phyloP scores from a whole-genome alignment of 768 basidiomycete species.

The Rubroboletus satanas region DNA sequence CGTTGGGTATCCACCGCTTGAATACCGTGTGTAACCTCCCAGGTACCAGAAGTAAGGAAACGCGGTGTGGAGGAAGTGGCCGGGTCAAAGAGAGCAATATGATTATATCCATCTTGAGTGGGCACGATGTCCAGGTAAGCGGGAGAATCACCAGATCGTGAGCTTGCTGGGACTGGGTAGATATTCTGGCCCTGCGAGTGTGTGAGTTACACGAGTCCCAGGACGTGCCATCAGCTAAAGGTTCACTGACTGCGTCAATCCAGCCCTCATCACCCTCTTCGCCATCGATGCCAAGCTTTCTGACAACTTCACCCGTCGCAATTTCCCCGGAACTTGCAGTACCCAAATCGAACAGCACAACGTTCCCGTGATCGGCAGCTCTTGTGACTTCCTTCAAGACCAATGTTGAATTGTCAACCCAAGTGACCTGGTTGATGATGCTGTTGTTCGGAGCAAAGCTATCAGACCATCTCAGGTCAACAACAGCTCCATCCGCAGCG shows the following conservation, averaged over 20 bases:
- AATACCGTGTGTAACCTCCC: slow-evolving; percentile 84
- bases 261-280: slow-evolving; percentile 92
- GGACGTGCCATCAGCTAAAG: slow-evolving; percentile 1
- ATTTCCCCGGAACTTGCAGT: slow-evolving; percentile 24
- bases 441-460: slow-evolving; percentile 57
- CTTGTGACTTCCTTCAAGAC: slow-evolving; percentile 87
- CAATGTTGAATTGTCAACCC: slow-evolving; percentile 74
- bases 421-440: slow-evolving; percentile 77
- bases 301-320: slow-evolving; percentile 53
- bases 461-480: slow-evolving; percentile 64
- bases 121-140: slow-evolving; percentile 94
- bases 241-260: slow-evolving; percentile 74
- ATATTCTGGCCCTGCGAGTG: slow-evolving; percentile 57
- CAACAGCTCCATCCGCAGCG: slow-evolving; percentile 40
- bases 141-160: slow-evolving; percentile 41
- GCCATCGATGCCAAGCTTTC: slow-evolving; percentile 75
- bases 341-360: slow-evolving; percentile 68
- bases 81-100: slow-evolving; percentile 88
- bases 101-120: slow-evolving; percentile 76
- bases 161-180: slow-evolving; percentile 45
- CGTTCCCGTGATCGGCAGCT: slow-evolving; percentile 74
- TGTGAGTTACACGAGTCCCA: slow-evolving; percentile 13
- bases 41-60: slow-evolving; percentile 83
- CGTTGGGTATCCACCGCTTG: slow-evolving; percentile 64
- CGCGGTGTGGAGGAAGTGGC: slow-evolving; percentile 62